These are phyloP conservation scores for Dalechampia spathulata DNA, from an alignment of 441 rosid species.

Conservation along the genomic window DNA sequence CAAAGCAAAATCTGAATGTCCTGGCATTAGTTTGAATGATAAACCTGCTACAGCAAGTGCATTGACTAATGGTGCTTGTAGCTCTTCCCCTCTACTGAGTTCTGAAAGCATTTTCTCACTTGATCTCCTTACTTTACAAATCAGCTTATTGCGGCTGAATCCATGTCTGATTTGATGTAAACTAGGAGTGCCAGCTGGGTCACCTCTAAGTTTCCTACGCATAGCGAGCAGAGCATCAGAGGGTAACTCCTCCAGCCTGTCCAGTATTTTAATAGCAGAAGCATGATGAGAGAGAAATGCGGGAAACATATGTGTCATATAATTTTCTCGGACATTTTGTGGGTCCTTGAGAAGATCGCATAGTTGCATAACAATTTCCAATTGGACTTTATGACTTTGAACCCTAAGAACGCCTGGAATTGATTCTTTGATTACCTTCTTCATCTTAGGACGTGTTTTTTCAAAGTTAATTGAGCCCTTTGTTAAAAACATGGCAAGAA, in stretches of 20 bases:
- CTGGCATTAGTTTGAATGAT: constrained; percentile 39
- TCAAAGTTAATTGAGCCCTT: constrained; percentile 36
- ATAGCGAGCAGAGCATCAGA: constrained; percentile 49
- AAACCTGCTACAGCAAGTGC: constrained; percentile 62
- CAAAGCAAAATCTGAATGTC: constrained; percentile 22
- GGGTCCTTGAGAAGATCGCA: constrained; percentile 45
- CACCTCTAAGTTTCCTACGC: constrained; percentile 57
- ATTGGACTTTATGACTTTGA: constrained; percentile 17
- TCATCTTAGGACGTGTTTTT: constrained; percentile 57
- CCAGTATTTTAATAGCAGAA: constrained; percentile 37
- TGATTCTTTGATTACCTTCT: constrained; percentile 41
- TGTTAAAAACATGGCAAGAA: constrained; percentile 38
- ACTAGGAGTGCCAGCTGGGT: constrained; percentile 29
- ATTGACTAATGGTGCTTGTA: constrained; percentile 58
- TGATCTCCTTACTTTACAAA: constrained; percentile 33
- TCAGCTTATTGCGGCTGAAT: constrained; percentile 32
- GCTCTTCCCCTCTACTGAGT: constrained; percentile 30
- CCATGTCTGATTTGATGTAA: constrained; percentile 25
- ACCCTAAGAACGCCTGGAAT: constrained; percentile 20
- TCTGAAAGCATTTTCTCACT: constrained; percentile 54
- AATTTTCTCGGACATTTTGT: constrained; percentile 36
- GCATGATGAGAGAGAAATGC: constrained; percentile 29
- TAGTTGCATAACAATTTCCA: constrained; percentile 29
- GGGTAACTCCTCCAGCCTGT: constrained; percentile 50
- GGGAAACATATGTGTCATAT: constrained; percentile 21